phyloP scores from a whole-genome alignment of 768 basidiomycete species.

The Termitomyces heimii region DNA sequence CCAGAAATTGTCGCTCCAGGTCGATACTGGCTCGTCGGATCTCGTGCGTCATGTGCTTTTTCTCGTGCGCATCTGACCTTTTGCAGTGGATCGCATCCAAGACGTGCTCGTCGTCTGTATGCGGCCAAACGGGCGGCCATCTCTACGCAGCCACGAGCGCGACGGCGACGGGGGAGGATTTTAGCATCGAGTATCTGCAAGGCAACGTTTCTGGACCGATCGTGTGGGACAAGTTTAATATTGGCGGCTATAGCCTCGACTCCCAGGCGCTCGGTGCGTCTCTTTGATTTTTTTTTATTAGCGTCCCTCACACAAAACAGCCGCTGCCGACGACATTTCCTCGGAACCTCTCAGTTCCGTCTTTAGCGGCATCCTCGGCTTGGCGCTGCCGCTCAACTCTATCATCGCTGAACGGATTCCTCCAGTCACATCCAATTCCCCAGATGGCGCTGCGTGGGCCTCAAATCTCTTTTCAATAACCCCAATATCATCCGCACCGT shows the following conservation, averaged over 20 bases:
- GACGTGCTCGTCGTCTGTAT: slow-evolving; percentile 52
- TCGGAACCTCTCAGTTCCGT: slow-evolving; percentile 50
- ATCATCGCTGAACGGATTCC: slow-evolving; percentile 49
- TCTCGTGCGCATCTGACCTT: neutral
- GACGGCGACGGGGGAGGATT: slow-evolving; percentile 31
- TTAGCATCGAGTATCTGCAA: slow-evolving; percentile 52
- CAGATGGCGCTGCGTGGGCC: slow-evolving; percentile 61
- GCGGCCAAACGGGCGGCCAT: slow-evolving; percentile 37
- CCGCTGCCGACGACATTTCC: slow-evolving; percentile 48
- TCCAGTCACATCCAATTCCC: slow-evolving; percentile 39
- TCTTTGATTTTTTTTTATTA: neutral
- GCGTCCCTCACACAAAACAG: slow-evolving; percentile 23
- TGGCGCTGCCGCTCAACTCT: slow-evolving; percentile 71
- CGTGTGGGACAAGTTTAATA: slow-evolving; percentile 57
- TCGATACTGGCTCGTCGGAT: slow-evolving; percentile 82
- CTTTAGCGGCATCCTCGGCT: slow-evolving; percentile 68
- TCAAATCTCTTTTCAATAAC: slow-evolving; percentile 72
- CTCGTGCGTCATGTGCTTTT: slow-evolving; percentile 39
- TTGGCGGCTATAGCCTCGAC: slow-evolving; percentile 60
- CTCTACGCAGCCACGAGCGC: slow-evolving; percentile 54
- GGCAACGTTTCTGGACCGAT: slow-evolving; percentile 59
- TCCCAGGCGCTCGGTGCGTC: slow-evolving; percentile 69
- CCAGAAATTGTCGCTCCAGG: slow-evolving; percentile 57
- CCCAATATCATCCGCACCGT: slow-evolving; percentile 43
- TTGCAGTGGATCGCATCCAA: slow-evolving; percentile 69